A percentile compares a stretch with the other conserved stretches of the same genome.
phyloP scores from a whole-genome alignment of 768 basidiomycete species.

The Tylopilus cervinicoccineus region DNA sequence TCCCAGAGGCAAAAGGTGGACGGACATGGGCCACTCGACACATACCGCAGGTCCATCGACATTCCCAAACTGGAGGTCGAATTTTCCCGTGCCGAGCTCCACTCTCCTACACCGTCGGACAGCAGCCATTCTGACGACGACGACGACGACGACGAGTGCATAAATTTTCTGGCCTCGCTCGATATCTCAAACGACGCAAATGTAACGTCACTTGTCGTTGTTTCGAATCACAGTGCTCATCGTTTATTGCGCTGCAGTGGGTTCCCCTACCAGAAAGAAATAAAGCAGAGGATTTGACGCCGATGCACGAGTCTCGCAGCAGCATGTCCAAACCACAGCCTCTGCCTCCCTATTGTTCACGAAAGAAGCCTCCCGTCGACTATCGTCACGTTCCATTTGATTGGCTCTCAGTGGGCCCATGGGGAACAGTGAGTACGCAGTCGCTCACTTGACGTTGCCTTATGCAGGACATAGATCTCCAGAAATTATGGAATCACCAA shows the following conservation, averaged over 20 bases:
- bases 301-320: conserved; percentile 4
- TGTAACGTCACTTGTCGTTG: conserved; percentile 10
- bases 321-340: neutral
- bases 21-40: neutral
- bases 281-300: conserved; percentile 31
- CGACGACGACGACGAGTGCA: conserved; percentile 26
- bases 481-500: conserved; percentile 10
- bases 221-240: conserved; percentile 2
- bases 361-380: conserved; percentile 18
- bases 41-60: neutral
- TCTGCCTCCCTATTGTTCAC: conserved; percentile 9
- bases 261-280: conserved; percentile 22
- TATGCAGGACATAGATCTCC: conserved; percentile 9
- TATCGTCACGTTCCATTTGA: conserved; percentile 16
- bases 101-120: conserved; percentile 1
- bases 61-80: conserved; percentile 6
- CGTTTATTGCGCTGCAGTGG: conserved; percentile 20
- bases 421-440: conserved; percentile 20
- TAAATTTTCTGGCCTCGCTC: conserved; percentile 23
- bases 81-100: neutral
- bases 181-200: conserved; percentile 30
- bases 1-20: conserved; percentile 22
- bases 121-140: neutral
- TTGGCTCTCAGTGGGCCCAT: conserved; percentile 12
- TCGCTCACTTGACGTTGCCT: neutral